Percentiles rank a stretch among this genome's conserved stretches.
phyloP scores from a whole-genome alignment of 768 basidiomycete species.

The Lactarius evosmus region DNA sequence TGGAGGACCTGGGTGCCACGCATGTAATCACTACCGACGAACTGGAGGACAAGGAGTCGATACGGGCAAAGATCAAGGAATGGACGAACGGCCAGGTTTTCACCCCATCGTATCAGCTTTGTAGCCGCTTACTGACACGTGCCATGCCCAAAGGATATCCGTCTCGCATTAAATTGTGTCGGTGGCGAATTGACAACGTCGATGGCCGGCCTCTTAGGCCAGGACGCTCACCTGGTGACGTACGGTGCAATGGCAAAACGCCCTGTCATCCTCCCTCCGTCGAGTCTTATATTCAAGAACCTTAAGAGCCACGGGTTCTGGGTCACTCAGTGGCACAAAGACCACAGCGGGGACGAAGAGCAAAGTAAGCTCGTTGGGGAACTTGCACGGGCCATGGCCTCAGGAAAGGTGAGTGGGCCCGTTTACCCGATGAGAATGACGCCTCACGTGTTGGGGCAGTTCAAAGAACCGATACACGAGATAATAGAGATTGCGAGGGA shows the following conservation, averaged over 20 bases:
- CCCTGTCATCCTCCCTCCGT: constrained; percentile 72
- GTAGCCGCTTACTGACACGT: constrained; percentile 4
- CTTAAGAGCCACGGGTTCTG: constrained; percentile 74
- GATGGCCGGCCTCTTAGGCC: constrained; percentile 67
- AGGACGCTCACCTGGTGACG: constrained; percentile 71
- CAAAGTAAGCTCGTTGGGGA: constrained; percentile 35
- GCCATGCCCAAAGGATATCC: constrained; percentile 36
- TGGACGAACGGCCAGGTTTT: constrained; percentile 63
- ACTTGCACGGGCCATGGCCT: constrained; percentile 20
- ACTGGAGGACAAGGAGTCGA: constrained; percentile 48
- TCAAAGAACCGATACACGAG: constrained; percentile 66
- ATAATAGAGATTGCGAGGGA: constrained; percentile 51
- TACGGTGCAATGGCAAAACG: constrained; percentile 91
- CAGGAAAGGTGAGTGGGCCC: constrained; percentile 17
- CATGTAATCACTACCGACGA: constrained; percentile 79
- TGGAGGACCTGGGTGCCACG: constrained; percentile 65
- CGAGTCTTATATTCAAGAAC: constrained; percentile 82
- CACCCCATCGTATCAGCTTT: constrained; percentile 5
- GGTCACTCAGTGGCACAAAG: constrained; percentile 68
- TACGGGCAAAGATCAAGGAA: constrained; percentile 52
- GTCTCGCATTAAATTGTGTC: constrained; percentile 55
- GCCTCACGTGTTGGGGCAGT: constrained; percentile 39
- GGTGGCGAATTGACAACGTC: constrained; percentile 63
- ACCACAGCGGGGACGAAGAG: constrained; percentile 41
- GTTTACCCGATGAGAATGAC: not conserved